phyloP scores from a whole-genome alignment of 768 basidiomycete genomes.

The Pilatotrama ljubarskyi region DNA sequence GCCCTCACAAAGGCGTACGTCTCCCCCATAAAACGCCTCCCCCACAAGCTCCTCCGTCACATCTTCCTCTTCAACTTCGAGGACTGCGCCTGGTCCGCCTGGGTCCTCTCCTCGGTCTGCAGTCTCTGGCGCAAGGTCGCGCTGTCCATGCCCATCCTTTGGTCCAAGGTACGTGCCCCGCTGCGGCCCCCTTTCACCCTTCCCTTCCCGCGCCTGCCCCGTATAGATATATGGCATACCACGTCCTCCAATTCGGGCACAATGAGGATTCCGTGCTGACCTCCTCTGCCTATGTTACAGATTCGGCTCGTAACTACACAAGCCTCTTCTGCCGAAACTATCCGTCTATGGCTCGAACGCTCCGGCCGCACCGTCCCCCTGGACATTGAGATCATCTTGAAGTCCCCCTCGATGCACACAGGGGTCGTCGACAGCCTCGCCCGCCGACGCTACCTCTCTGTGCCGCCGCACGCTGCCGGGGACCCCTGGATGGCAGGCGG shows the following conservation, averaged over 20 bases:
- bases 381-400: constrained; percentile 79
- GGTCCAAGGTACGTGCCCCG: constrained; percentile 65
- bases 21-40: constrained; percentile 70
- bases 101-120: constrained; percentile 73
- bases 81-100: constrained; percentile 70
- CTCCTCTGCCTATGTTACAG: constrained; percentile 34
- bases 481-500: constrained; percentile 11
- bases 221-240: neutral
- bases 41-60: constrained; percentile 68
- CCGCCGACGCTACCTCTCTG: constrained; percentile 10
- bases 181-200: neutral
- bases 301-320: constrained; percentile 75
- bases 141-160: constrained; percentile 65
- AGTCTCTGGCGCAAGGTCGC: constrained; percentile 64
- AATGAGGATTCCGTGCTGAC: neutral
- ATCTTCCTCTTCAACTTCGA: constrained; percentile 73
- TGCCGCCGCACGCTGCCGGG: constrained; percentile 2
- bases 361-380: constrained; percentile 69
- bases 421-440: constrained; percentile 14
- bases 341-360: constrained; percentile 82
- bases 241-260: neutral
- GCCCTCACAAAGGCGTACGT: constrained; percentile 60
- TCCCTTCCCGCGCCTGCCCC: neutral
- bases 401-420: constrained; percentile 24
- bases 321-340: constrained; percentile 70